A percentile compares a stretch with the other conserved stretches of the same genome.
These are phyloP conservation scores for Ambrosiella xylebori DNA, from an alignment of 2,329 filamentous ascomycete species.

Conservation along the genomic window DNA sequence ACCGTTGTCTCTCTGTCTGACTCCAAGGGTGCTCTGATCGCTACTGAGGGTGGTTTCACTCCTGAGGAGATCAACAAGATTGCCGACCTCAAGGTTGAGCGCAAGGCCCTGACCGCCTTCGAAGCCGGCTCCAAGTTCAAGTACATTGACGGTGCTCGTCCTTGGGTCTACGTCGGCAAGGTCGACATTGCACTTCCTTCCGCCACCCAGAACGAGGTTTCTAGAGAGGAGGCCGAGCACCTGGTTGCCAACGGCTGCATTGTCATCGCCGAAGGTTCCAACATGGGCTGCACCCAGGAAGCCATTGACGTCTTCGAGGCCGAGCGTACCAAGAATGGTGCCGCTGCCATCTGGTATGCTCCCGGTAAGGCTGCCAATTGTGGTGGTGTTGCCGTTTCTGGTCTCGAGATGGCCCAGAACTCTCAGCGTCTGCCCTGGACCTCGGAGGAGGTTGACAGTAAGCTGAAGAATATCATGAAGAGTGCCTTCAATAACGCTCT, in stretches of 20 bases:
- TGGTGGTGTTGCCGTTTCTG: conserved; percentile 91
- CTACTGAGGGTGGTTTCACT: conserved; percentile 56
- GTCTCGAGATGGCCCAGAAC: conserved; percentile 99
- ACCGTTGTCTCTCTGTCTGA: conserved; percentile 87
- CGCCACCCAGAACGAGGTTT: conserved; percentile 96
- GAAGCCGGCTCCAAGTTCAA: conserved; percentile 52
- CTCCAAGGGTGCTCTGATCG: conserved; percentile 70
- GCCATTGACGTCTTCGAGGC: conserved; percentile 88
- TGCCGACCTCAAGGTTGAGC: conserved; percentile 70
- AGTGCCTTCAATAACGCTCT: conserved; percentile 80
- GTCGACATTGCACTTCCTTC: conserved; percentile 85
- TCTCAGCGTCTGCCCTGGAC: conserved; percentile 74
- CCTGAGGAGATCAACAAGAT: conserved; percentile 65
- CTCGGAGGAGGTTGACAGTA: conserved; percentile 71
- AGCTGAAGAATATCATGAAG: conserved; percentile 91
- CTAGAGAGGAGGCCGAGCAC: conserved; percentile 69
- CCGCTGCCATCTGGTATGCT: conserved; percentile 74
- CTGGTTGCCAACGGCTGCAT: conserved; percentile 60
- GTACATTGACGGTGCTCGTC: conserved; percentile 74
- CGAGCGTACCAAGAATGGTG: conserved; percentile 51
- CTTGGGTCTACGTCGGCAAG: conserved; percentile 78
- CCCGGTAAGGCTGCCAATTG: conserved; percentile 96
- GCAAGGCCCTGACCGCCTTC: conserved; percentile 64
- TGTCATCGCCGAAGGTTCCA: conserved; percentile 90
- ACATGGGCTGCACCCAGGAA: conserved; percentile 96